Base-by-base conservation (phyloP, 331 rosid species). In the Pyracantha coccinea region DNA sequence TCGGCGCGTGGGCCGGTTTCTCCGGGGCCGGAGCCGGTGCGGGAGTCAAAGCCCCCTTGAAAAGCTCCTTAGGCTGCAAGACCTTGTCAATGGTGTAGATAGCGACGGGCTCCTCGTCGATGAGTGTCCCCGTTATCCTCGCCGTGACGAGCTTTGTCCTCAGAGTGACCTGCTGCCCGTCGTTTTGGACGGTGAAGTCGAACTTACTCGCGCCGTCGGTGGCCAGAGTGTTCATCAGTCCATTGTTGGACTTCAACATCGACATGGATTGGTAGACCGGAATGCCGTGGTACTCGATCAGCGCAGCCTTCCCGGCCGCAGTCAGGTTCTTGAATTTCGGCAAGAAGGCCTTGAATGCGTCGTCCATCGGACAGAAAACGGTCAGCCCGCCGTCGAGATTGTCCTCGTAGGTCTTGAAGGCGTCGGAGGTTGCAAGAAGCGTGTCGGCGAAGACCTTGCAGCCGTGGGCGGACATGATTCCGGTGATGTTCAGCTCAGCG, bases 251-350 rank as follows among this genome's bases (percentile, higher is more conserved):
- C 74, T 88, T 92, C 41, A 95, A 72, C 85, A 47, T 84, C 0
- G 88, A 53, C 31, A 86, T 61, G 4, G 97, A 85, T 35, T 82
- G 79, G 78, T 89, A 95, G 2, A 92, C 84, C 10, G 97, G 97
- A 12, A 86, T 77, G 0, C 78, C 99, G 63, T 95, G 99, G 66
- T 83, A 95, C 45, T 86, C 92, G 4, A 95, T 88, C 44, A 95
- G 73, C 15, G 89, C 78, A 8, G 52, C 24, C 73, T 95, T 89
- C 4, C 91, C 92, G 2, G 88, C 64, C 0, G 64, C 83, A 5
- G 97, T 85, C 4, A 95, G 71, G 82, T 95, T 95, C 86, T 95
- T 92, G 83, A 14, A 95, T 52, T 89, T 90, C 0, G 97, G 97
- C 21, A 86, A 76, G 25, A 95, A 95, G 0, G 88, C 86, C 71